Evolutionary conservation across 768 basidiomycete genomes (phyloP).

Genomic region (Hericium alpestre): DNA sequence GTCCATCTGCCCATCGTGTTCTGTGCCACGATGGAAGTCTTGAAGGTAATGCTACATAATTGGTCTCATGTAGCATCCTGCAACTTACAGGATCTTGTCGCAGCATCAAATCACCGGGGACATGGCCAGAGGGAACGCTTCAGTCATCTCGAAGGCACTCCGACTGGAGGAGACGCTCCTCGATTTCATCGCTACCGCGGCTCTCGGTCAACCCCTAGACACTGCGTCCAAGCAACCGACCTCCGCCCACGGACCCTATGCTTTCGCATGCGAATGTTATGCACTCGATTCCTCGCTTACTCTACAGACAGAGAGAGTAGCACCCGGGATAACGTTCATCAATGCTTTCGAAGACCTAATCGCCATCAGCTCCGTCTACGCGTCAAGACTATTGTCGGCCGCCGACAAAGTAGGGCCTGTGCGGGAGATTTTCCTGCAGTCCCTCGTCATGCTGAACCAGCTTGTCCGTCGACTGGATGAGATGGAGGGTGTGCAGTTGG

Average conservation of each 20-base stretch:
- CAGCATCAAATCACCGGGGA: background rate
- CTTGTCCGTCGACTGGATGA: conserved; percentile 35
- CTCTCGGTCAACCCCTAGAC: background rate
- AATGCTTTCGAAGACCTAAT: conserved; percentile 47
- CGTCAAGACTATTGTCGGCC: conserved; percentile 14
- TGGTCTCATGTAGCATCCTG: no score
- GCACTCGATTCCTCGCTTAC: conserved; percentile 22
- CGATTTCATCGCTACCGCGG: background rate
- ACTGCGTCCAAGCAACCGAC: background rate
- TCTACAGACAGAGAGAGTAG: conserved; percentile 1
- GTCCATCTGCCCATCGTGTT: conserved; percentile 78
- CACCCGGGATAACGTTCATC: conserved; percentile 39
- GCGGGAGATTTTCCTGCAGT: conserved; percentile 43
- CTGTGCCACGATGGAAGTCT: conserved; percentile 49
- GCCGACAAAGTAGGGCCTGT: conserved; percentile 22
- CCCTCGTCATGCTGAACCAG: conserved; percentile 39
- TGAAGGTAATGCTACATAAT: conserved; percentile 39
- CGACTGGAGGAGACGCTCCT: background rate
- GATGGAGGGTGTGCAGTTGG: conserved; percentile 21
- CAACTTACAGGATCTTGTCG: background rate
- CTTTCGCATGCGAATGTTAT: conserved; percentile 35
- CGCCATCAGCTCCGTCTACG: conserved; percentile 36
- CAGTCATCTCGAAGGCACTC: conserved; percentile 6
- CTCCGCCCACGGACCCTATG: conserved; percentile 3
- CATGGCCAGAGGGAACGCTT: background rate